Evolutionary conservation across 2,329 filamentous ascomycete genomes (phyloP), one percentile per base, ranked within the genome.

Genomic region (Fusarium sambucinum): DNA sequence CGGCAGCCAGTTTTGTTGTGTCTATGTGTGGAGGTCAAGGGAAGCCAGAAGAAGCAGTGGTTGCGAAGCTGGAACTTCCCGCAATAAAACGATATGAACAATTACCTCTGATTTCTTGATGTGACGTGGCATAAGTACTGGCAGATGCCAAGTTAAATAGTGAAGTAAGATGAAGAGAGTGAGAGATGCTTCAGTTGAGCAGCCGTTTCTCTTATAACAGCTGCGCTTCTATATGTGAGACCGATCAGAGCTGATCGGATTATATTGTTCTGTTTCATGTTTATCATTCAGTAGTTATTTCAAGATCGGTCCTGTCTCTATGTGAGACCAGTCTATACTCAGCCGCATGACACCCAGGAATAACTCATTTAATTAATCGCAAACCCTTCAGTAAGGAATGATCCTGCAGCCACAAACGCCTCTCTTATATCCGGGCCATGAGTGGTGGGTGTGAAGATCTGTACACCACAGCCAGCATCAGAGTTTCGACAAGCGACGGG

Each of bases 31-130:
- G 61, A 58, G 45, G 57, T 56, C 50, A 42, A 51, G 56, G 56
- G 59, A 25, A 63, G 48, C 46, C 47, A 51, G 47, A 59, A 38
- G 68, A 72, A 66, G 68, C 55, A 53, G 57, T 62, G 66, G 62
- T 55, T 64, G 62, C 57, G 53, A 71, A 69, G 66, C 66, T 62
- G 37, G 42, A 64, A 53, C 63, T 71, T 66, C 55, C 63, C 47
- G 45, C 59, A 73, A 73, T 68, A 55, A 69, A 74, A 68, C 57
- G 19, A 71, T 52, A 51, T 59, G 48, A 63, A 63, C 29, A 71
- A 65, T 54, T 45, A 72, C 9, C 6, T 37, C 10, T 16, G 32
- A 14, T 16, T 23, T 32, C 21, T 21, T 55, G n/a, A 21, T 25
- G 14, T 46, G 32, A 41, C 12, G n/a, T 38, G 35, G 19, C 12